Conservation (phyloP, 2,329 filamentous ascomycete genomes). For the Pseudogymnoascus sp. region DNA sequence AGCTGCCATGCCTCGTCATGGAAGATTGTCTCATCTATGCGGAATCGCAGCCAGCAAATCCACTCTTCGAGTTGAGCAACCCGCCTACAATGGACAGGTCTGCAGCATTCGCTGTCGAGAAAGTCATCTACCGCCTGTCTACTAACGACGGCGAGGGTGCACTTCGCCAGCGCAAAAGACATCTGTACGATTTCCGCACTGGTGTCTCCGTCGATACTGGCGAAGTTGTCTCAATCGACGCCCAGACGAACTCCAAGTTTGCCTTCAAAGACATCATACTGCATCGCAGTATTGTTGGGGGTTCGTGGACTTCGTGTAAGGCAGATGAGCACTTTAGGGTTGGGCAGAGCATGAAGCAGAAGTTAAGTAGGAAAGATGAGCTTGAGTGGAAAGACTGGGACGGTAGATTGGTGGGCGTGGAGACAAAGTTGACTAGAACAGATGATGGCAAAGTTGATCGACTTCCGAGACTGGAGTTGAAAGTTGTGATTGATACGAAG, state of each 20-base stretch:
- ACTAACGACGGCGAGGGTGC: conserved; percentile 9
- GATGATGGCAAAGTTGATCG: not conserved
- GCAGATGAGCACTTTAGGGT: not conserved
- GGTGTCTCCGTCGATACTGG: not conserved
- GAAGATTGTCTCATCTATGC: not conserved
- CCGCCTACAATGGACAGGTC: conserved; percentile 4
- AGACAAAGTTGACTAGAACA: conserved; percentile 2
- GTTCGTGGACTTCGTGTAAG: not conserved
- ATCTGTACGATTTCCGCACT: conserved; percentile 6
- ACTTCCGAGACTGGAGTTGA: not conserved
- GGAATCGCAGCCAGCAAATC: not conserved
- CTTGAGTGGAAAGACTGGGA: conserved; percentile 6
- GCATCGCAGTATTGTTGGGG: not conserved
- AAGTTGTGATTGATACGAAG: not conserved
- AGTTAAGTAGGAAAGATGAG: not conserved
- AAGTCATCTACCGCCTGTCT: conserved; percentile 5
- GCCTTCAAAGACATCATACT: conserved; percentile 3
- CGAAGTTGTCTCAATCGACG: not conserved
- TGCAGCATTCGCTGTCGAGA: conserved; percentile 8
- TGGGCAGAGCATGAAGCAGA: conserved; percentile 3
- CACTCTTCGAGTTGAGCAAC: conserved; percentile 6
- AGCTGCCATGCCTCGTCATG: not conserved
- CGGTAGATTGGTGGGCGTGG: not conserved
- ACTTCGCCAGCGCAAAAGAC: not conserved
- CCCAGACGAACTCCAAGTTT: conserved; percentile 5